Conservation (phyloP, 2,329 filamentous ascomycete species). For the Aureobasidium leucospermi region DNA sequence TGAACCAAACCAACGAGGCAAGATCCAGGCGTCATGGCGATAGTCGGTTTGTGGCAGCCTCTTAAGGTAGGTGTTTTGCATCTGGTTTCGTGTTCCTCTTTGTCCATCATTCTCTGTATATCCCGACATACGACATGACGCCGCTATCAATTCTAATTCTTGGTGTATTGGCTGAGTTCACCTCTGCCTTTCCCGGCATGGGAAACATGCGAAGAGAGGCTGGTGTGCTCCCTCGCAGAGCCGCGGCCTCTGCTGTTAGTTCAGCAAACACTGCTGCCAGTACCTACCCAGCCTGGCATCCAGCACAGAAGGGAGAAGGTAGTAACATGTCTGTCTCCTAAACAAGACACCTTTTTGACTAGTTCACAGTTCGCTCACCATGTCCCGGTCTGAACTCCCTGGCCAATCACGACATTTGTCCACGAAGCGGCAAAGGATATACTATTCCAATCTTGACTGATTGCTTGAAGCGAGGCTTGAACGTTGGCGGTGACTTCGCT, state of each 20-base stretch:
- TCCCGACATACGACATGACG: neutral
- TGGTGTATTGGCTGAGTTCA: neutral
- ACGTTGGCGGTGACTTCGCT: constrained; percentile 9
- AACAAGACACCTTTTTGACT: constrained; percentile 15
- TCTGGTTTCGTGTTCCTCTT: neutral
- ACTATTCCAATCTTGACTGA: constrained; percentile 11
- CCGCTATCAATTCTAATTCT: neutral
- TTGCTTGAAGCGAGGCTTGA: constrained; percentile 9
- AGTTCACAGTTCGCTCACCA: constrained; percentile 21
- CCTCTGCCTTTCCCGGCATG: constrained; percentile 11
- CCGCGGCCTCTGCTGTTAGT: neutral
- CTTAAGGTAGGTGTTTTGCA: neutral
- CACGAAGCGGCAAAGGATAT: constrained; percentile 13
- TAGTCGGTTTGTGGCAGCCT: neutral
- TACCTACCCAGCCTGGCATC: constrained; percentile 11
- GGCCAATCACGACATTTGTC: constrained; percentile 14
- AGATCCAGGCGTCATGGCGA: neutral
- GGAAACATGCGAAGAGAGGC: neutral
- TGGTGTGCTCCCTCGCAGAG: neutral
- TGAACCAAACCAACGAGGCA: neutral
- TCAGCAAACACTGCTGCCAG: neutral
- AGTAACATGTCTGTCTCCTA: too few relatives aligned
- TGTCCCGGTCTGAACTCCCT: constrained; percentile 11
- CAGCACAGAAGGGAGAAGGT: constrained; percentile 7
- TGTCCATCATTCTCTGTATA: neutral